Base-by-base conservation (phyloP, 1,139 yeast species). In the Meyerozyma smithsonii region DNA sequence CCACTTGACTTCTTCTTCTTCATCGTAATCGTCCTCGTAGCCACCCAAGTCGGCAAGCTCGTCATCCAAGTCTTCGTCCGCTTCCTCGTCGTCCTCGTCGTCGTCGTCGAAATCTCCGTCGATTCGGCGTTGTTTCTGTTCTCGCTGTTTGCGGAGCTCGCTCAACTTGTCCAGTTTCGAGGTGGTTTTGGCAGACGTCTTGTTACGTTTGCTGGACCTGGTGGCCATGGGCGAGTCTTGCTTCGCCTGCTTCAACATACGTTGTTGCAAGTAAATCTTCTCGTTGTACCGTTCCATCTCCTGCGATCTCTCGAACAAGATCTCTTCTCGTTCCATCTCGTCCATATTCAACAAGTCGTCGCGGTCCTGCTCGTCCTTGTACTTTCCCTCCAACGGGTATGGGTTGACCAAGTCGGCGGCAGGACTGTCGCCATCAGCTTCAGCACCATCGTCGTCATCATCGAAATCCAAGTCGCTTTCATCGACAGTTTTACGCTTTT, bases 321-420 rank as follows among this genome's bases (percentile, higher is more conserved):
- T 78, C 51, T 86, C 82, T 67, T 92, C 98, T 55, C 97, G 81
- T 54, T 85, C 85, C 59, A 92, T 79, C 69, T 94, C 98, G 44
- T 92, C 95, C 81, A 92, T 74, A 1, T 74, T 72, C 54, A 83
- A 81, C 48, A 92, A 67, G 38, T 56, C 57, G 5, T 67, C 80
- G 44, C 88, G 74, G 61, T 94, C 99, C 7, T 69, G 72, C 43
- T 82, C 96, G 60, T 89, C 85, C 54, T 81, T 85, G 66, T 82
- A 92, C 55, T 88, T 88, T 12, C 96, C 96, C 57, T 89, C 97
- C 42, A 92, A 64, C 2, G 98, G 98, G 59, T 90, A 92, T 6
- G 97, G 98, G 50, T 74, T 76, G 28, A 65, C 58, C 49, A 84
- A 74, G 2, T 47, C 58, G 4, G 49, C 61, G 1, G 50, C 58